Conservation (phyloP, 1,139 yeast genomes). For the Diutina mesorugosa region DNA sequence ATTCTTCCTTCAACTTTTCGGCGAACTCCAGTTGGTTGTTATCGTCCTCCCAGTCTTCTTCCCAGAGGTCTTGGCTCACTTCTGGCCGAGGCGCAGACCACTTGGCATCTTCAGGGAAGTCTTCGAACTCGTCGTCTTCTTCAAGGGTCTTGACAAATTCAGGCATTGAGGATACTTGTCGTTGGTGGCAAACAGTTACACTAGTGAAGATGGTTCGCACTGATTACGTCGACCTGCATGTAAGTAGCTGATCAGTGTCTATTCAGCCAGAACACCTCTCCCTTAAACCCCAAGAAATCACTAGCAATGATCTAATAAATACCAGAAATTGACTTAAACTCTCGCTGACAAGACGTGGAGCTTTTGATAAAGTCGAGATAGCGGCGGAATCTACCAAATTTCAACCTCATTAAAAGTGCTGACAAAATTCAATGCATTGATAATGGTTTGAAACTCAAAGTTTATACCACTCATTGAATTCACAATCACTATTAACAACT, state of each 20-base stretch:
- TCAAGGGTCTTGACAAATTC: constrained; percentile 51
- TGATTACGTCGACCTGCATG: neutral
- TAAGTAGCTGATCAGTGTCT: neutral
- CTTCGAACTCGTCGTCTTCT: constrained; percentile 93
- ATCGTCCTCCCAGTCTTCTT: constrained; percentile 93
- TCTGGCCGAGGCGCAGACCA: constrained; percentile 22
- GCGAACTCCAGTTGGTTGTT: constrained; percentile 82
- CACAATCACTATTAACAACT: no score
- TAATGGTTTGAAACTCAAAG: no score
- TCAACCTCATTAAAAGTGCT: no score
- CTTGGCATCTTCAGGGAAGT: constrained; percentile 72
- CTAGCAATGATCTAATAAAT: no score
- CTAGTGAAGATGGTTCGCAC: neutral
- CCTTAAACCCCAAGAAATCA: neutral
- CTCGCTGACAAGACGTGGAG: no score
- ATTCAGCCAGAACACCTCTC: neutral
- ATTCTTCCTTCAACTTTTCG: constrained; percentile 44
- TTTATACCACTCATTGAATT: no score
- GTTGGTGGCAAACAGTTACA: neutral
- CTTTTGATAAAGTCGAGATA: no score
- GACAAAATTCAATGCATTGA: no score
- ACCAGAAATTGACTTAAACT: no score
- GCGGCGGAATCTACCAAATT: no score
- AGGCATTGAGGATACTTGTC: constrained; percentile 5
- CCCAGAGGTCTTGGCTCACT: constrained; percentile 54